A percentile compares a stretch with the other conserved stretches of the same genome.
These are phyloP conservation scores for Lachnellula subtilissima DNA, from an alignment of 2,329 filamentous ascomycete species.

Conservation along the genomic window DNA sequence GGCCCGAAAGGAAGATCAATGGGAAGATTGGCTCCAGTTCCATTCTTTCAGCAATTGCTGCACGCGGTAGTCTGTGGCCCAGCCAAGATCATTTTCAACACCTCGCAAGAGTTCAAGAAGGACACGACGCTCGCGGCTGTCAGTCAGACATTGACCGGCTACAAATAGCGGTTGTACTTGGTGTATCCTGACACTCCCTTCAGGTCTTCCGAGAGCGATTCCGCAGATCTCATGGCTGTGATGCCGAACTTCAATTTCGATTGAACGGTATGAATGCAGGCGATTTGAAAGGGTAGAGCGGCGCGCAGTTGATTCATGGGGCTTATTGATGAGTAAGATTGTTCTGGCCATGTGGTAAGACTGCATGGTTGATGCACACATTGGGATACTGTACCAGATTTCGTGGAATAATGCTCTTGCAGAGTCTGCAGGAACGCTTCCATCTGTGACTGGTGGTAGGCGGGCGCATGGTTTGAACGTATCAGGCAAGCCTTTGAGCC, in stretches of 20 bases:
- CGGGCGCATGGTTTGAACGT: conserved; percentile 54
- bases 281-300: conserved; percentile 49
- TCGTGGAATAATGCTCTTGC: conserved; percentile 43
- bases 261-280: conserved; percentile 51
- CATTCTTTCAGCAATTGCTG: conserved; percentile 47
- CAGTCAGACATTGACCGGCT: conserved; percentile 55
- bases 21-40: conserved; percentile 22
- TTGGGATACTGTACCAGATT: conserved; percentile 58
- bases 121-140: conserved; percentile 47
- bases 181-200: conserved; percentile 52
- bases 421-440: conserved; percentile 19
- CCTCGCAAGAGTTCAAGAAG: conserved; percentile 51
- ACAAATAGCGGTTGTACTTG: conserved; percentile 57
- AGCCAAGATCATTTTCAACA: conserved; percentile 59
- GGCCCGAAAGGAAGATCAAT: neutral
- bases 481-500: conserved; percentile 54
- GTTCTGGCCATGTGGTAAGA: conserved; percentile 61
- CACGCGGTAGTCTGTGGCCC: conserved; percentile 58
- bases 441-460: conserved; percentile 34
- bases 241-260: conserved; percentile 48
- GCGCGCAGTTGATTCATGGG: conserved; percentile 48
- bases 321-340: conserved; percentile 55
- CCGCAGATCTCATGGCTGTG: conserved; percentile 59
- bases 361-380: conserved; percentile 63
- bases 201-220: conserved; percentile 52